phyloP scores from a whole-genome alignment of 2,329 filamentous ascomycete genomes.

The Trichophyton verrucosum region DNA sequence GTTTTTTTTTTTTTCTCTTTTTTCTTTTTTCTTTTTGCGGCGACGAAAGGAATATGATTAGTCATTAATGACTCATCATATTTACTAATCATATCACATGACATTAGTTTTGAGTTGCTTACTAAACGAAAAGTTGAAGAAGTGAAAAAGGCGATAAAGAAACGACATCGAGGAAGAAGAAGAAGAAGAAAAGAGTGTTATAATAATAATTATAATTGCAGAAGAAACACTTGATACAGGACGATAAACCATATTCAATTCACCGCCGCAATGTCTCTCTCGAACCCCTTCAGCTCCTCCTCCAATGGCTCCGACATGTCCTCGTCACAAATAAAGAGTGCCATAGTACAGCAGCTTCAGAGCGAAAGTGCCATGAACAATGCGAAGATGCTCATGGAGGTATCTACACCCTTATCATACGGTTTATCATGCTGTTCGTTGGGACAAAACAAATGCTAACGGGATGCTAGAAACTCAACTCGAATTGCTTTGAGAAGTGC shows the following conservation, averaged over 20 bases:
- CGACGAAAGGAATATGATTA: neutral
- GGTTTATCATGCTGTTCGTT: neutral
- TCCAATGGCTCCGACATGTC: conserved; percentile 19
- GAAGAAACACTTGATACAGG: neutral
- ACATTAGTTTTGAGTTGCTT: neutral
- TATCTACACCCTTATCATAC: conserved; percentile 21
- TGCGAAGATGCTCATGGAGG: conserved; percentile 57
- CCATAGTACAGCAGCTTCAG: conserved; percentile 52
- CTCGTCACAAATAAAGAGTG: conserved; percentile 35
- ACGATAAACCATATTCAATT: neutral
- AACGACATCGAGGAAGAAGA: neutral
- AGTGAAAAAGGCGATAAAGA: neutral
- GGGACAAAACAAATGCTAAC: neutral
- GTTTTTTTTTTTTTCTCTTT: no score
- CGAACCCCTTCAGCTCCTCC: conserved; percentile 25
- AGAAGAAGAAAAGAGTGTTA: neutral
- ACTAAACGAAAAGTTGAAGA: neutral
- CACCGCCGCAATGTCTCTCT: conserved; percentile 25
- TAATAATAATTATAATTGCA: no score
- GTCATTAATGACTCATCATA: neutral
- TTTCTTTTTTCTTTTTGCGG: neutral
- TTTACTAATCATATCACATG: neutral
- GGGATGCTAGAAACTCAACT: conserved; percentile 56
- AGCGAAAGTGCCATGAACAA: conserved; percentile 55
- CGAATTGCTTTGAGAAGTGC: conserved; percentile 70